A percentile compares a stretch with the other conserved stretches of the same genome.
Evolutionary conservation across 306 rosid species (phyloP).

Genomic region (Echinosophora koreensis): DNA sequence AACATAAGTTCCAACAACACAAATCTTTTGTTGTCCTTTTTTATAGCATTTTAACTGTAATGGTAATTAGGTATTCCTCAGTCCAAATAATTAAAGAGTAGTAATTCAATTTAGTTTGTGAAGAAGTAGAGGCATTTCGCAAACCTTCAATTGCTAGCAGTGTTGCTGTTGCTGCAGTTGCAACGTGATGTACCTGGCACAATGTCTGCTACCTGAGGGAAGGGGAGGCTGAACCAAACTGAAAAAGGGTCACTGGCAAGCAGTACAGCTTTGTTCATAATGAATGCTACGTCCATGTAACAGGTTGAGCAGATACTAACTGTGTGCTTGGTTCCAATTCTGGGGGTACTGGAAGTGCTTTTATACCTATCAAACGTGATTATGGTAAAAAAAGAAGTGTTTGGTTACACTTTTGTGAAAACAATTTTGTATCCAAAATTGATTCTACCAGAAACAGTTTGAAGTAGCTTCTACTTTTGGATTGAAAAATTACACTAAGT

Average conservation of each 20-base stretch:
- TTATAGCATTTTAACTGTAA: constrained; percentile 11
- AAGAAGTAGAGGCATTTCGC: background rate
- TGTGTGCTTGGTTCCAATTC: too few relatives aligned
- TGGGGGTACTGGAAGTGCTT: too few relatives aligned
- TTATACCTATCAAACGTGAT: too few relatives aligned
- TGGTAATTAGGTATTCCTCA: constrained; percentile 3
- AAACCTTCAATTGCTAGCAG: constrained; percentile 27
- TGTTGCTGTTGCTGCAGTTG: constrained; percentile 35
- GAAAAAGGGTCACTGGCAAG: constrained; percentile 46
- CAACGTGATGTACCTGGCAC: constrained; percentile 49
- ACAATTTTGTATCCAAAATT: too few relatives aligned
- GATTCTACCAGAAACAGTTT: too few relatives aligned
- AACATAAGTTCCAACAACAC: constrained; percentile 34
- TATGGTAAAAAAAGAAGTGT: too few relatives aligned
- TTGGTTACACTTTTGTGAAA: too few relatives aligned
- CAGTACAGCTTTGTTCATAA: constrained; percentile 31
- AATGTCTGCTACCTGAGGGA: constrained; percentile 26
- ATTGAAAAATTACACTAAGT: too few relatives aligned
- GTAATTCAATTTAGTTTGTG: constrained; percentile 11
- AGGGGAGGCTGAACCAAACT: constrained; percentile 39
- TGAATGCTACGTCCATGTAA: constrained; percentile 38
- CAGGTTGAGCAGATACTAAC: constrained; percentile 37
- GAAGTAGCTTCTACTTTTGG: too few relatives aligned
- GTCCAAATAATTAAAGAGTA: constrained; percentile 20
- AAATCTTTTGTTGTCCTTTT: constrained; percentile 35